Evolutionary conservation across 1,284 basidiomycete species (phyloP).

Genomic region (Polyporus tsugae): DNA sequence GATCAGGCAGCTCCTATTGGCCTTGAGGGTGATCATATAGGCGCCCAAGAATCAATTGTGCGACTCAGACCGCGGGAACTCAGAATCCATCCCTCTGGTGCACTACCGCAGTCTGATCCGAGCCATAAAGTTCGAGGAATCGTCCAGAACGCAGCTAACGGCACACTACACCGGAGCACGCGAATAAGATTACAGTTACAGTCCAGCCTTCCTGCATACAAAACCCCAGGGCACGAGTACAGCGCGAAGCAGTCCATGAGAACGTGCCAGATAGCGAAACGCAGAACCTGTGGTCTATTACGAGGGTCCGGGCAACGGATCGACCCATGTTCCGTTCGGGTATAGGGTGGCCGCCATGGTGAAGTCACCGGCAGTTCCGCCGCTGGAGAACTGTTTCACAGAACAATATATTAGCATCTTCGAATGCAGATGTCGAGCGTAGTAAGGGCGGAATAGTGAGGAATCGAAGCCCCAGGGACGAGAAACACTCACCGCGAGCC

Average conservation of each 20-base stretch:
- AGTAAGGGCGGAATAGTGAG: not conserved
- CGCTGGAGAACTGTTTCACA: constrained; percentile 57
- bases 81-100: not conserved
- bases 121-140: constrained; percentile 5
- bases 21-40: constrained; percentile 23
- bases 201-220: constrained; percentile 21
- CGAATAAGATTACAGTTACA: constrained; percentile 26
- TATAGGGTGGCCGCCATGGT: constrained; percentile 82
- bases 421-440: not conserved
- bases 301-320: constrained; percentile 74
- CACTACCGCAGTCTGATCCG: not conserved
- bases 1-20: constrained; percentile 27
- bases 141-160: constrained; percentile 10
- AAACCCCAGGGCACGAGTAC: constrained; percentile 18
- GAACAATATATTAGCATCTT: not conserved
- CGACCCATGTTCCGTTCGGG: constrained; percentile 85
- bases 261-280: not conserved
- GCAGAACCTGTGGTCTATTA: constrained; percentile 39
- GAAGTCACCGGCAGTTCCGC: constrained; percentile 75
- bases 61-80: not conserved
- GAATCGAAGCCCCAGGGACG: not conserved
- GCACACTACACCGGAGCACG: constrained; percentile 21
- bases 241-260: constrained; percentile 8
- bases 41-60: constrained; percentile 12
- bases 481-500: constrained; percentile 74